A percentile compares a stretch with the other conserved stretches of the same genome.
Conservation (phyloP, 2,329 filamentous ascomycete genomes). For the Calonectria pteridis region DNA sequence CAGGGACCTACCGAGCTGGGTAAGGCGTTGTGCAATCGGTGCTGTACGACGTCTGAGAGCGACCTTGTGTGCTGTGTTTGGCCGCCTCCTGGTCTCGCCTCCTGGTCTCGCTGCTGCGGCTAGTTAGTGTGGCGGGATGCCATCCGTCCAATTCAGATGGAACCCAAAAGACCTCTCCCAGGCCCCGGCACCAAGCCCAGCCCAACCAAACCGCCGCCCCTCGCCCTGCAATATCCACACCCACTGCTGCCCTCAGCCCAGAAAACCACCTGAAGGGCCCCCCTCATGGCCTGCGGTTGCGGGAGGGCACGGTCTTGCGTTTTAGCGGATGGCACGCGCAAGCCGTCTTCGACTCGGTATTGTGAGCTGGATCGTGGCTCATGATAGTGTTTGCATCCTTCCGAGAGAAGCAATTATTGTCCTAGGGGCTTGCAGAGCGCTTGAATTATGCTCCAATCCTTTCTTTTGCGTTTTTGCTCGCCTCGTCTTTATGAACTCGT, state of each 20-base stretch:
- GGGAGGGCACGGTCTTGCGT: conserved; percentile 18
- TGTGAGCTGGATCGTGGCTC: conserved; percentile 20
- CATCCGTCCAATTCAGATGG: conserved; percentile 14
- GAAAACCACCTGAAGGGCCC: conserved; percentile 3
- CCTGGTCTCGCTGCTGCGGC: not conserved
- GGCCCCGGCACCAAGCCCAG: conserved; percentile 4
- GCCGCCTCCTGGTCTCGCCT: conserved; percentile 4
- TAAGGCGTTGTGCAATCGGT: conserved; percentile 22
- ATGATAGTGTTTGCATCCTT: not conserved
- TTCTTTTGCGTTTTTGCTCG: conserved; percentile 22
- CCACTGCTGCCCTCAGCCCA: not conserved
- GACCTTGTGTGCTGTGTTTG: conserved; percentile 16
- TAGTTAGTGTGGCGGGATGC: conserved; percentile 3
- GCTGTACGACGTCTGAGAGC: conserved; percentile 21
- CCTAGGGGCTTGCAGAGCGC: conserved; percentile 25
- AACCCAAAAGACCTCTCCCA: not conserved
- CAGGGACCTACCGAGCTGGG: conserved; percentile 15
- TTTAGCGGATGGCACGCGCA: conserved; percentile 35
- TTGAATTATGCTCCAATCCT: conserved; percentile 30
- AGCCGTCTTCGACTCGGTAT: conserved; percentile 36
- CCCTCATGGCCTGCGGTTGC: conserved; percentile 8
- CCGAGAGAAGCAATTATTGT: conserved; percentile 10
- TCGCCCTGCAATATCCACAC: conserved; percentile 9
- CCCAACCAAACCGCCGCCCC: not conserved
- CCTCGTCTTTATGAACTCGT: conserved; percentile 31